Base-by-base conservation (phyloP, 1,139 yeast genomes). In the Blastobotrys raffinosifermentans region DNA sequence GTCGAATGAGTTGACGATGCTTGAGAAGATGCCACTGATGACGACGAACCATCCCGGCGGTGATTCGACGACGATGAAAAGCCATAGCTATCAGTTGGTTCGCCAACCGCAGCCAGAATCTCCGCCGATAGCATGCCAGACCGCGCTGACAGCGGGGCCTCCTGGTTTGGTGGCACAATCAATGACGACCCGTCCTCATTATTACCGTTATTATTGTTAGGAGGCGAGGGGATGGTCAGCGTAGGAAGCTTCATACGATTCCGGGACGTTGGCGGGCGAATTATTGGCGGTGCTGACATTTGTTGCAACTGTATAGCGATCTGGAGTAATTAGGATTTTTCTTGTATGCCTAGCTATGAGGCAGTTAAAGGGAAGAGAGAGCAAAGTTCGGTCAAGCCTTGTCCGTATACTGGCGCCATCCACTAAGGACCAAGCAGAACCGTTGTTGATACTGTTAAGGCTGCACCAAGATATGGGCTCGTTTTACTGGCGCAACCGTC, bases 71-170 rank as follows among this genome's bases (percentile, higher is more conserved):
- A 25, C 11, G 31, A 19, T 17, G 32, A 26, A 14, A 25, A 35
- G 21, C 34, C 22, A 22, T 26, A 19, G 23, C 25, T 26, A 27
- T 32, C 27, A 19, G 29, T 29, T 9, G 32, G 18, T n/a, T 25
- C 49, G 11, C 60, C 64, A 34, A 63, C 51, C 17, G 63, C 66
- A 1, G 65, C 66, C 30, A 63, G 52, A 30, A 63, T 57, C 47
- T 61, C 68, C 1, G 64, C 64, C 26, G 61, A 55, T 41, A 61
- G 61, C 31, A 60, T 41, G n/a, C 62, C 57, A 5, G 49, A 42
- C 21, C 38, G 34, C 16, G 48, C 35, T 6, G 30, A 40, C 42
- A 29, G 43, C 30, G 16, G 27, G 7, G 10, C 27, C 5, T 25
- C 27, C 15, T 25, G 27, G 6, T 8, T 8, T 6, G 7, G 11